These are phyloP conservation scores for Astragalus membranaceus DNA, from an alignment of 306 rosid genomes.

Conservation along the genomic window DNA sequence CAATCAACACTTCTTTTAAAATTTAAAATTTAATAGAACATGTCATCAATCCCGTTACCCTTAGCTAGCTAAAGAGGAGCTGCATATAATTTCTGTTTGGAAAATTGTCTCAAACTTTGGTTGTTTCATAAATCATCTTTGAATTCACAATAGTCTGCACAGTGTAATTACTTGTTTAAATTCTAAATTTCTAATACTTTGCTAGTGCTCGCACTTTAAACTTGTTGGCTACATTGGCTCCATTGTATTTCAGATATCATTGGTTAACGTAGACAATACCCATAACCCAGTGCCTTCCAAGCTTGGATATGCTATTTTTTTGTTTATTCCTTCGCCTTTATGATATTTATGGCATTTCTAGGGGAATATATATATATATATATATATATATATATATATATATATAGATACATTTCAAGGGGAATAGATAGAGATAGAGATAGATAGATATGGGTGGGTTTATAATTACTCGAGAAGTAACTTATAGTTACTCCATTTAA, in stretches of 20 bases:
- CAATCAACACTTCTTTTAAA: not conserved
- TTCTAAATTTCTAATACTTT: not conserved
- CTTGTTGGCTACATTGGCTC: not conserved
- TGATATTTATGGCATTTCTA: constrained; percentile 1
- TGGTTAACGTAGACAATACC: not conserved
- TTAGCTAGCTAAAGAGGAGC: not conserved
- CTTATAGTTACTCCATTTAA: too few species aligned
- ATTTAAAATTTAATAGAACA: not conserved
- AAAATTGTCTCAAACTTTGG: constrained; percentile 4
- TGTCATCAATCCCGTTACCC: not conserved
- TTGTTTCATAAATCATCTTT: not conserved
- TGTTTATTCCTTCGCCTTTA: constrained; percentile 7
- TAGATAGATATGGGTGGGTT: too few species aligned
- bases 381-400: too few species aligned
- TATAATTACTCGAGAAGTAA: too few species aligned
- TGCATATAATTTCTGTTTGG: not conserved
- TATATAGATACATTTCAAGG: constrained; percentile 11
- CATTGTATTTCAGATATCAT: not conserved
- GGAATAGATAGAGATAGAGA: not conserved
- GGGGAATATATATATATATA: not conserved
- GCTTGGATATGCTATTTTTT: constrained; percentile 7
- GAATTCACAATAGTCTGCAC: constrained; percentile 7
- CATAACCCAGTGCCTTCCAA: not conserved
- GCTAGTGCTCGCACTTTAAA: not conserved
- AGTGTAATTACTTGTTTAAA: not conserved